A percentile compares a stretch with the other conserved stretches of the same genome.
Evolutionary conservation across 768 basidiomycete species (phyloP).

Genomic region (Strobilomyces echinocephalus): DNA sequence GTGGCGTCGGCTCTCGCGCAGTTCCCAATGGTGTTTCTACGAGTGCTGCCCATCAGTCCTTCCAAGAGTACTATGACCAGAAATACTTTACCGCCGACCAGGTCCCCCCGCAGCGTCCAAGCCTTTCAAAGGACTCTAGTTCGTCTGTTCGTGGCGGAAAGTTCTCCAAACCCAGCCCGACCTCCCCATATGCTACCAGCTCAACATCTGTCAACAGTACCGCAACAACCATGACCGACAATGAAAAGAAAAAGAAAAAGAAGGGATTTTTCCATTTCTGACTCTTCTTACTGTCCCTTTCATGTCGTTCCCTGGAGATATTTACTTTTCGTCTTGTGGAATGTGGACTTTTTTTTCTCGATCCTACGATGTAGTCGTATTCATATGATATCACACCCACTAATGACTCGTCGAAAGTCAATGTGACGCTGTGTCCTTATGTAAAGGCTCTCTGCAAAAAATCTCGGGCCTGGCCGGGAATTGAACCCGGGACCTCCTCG

Average conservation of each 20-base stretch:
- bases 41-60: slow-evolving; percentile 43
- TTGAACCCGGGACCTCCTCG: slow-evolving; percentile 61
- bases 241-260: slow-evolving; percentile 76
- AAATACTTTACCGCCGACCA: slow-evolving; percentile 53
- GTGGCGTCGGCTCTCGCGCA: slow-evolving; percentile 76
- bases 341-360: not conserved
- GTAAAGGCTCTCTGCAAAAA: too few relatives aligned
- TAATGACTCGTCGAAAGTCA: not conserved
- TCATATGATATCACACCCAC: slow-evolving; percentile 9
- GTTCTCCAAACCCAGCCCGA: slow-evolving; percentile 36
- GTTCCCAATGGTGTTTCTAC: slow-evolving; percentile 66
- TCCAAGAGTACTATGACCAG: slow-evolving; percentile 77
- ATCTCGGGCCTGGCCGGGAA: slow-evolving; percentile 48
- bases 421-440: too few relatives aligned
- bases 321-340: not conserved
- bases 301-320: not conserved
- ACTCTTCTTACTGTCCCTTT: not conserved
- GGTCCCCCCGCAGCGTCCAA: slow-evolving; percentile 28
- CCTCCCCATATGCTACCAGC: slow-evolving; percentile 51
- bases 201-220: slow-evolving; percentile 42
- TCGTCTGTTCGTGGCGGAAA: slow-evolving; percentile 17
- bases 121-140: slow-evolving; percentile 26
- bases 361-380: slow-evolving; percentile 1
- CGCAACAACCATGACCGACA: slow-evolving; percentile 34
- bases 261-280: slow-evolving; percentile 65